Base-by-base conservation (phyloP, 1,284 basidiomycete species). In the Mycena citricolor region DNA sequence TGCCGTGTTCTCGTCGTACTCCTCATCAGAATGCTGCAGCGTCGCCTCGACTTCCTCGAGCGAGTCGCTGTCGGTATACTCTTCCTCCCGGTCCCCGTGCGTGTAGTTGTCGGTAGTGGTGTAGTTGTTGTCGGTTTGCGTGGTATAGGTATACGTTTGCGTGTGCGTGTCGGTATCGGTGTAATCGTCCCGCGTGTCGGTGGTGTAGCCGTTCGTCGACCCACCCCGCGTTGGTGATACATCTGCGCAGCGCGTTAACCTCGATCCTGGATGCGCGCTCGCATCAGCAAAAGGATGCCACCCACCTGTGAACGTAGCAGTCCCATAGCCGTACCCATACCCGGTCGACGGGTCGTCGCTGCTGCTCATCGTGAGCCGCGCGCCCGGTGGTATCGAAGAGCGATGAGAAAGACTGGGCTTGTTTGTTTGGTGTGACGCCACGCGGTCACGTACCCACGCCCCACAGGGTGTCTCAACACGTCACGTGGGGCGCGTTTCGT, bases 11-110 rank as follows among this genome's bases (percentile, higher is more conserved):
- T 74, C 69, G 48, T 79, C 74, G 20, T 86, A 60, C 44, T 88
- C 80, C 32, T 84, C 68, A 49, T 85, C 81, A 19, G 87, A 64
- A 44, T 74, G 71, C 41, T 70, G 79, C 32, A 89, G 71, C 12
- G 78, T 71, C 14, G 76, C 79, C 60, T 86, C 84, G 16, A 88
- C 83, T 61, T 87, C 82, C 49, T 73, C 70, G 41, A 74, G 61
- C 8, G 73, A 75, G 54, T 75, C 67, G 45, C 65, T 66, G 49
- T 76, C 73, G 23, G 63, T 65, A 56, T 71, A 75, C 7, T 59
- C 58, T 51, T 73, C 68, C 11, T 54, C 43, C 42, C 66, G 58
- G 33, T 42, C 12, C 22, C 4, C 41, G 38, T 21, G 45, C 37
- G 22, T 37, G 31, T 20, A 41, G 17, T 73, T 11, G 26, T n/a